A percentile compares a stretch with the other conserved stretches of the same genome.
Conservation (phyloP, 352 stramenopile species). For the Globisporangium paddicum region DNA sequence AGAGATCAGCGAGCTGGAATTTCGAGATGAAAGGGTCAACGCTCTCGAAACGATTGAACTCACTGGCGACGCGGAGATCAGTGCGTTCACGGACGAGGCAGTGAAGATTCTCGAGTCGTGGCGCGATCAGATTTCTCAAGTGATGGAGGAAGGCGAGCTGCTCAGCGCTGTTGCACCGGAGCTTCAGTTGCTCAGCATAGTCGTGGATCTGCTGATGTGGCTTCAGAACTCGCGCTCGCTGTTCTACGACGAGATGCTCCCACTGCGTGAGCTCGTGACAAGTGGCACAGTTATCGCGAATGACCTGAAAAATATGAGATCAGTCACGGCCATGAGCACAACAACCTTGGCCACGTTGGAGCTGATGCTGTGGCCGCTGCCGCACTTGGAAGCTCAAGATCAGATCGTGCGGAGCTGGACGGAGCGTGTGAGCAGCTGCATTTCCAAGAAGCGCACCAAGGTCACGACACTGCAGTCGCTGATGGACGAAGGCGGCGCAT, state of each 20-base stretch:
- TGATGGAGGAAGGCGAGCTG: slow-evolving; percentile 54
- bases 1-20: slow-evolving; percentile 55
- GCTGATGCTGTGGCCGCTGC: slow-evolving; percentile 67
- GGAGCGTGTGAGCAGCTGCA: slow-evolving; percentile 43
- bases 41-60: slow-evolving; percentile 58
- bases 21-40: slow-evolving; percentile 60
- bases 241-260: slow-evolving; percentile 75
- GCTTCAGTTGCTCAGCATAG: slow-evolving; percentile 33
- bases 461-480: slow-evolving; percentile 52
- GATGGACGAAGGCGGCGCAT: slow-evolving; percentile 45
- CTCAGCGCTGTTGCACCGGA: slow-evolving; percentile 69
- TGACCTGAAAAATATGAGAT: slow-evolving; percentile 23
- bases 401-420: slow-evolving; percentile 64
- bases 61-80: slow-evolving; percentile 22
- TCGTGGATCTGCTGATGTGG: slow-evolving; percentile 73
- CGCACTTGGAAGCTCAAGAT: slow-evolving; percentile 60
- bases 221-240: slow-evolving; percentile 68
- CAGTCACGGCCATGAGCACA: slow-evolving; percentile 17
- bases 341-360: slow-evolving; percentile 38
- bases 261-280: slow-evolving; percentile 53
- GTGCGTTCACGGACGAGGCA: slow-evolving; percentile 47
- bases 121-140: slow-evolving; percentile 53
- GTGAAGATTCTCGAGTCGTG: slow-evolving; percentile 68
- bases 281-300: slow-evolving; percentile 38
- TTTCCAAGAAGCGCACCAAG: slow-evolving; percentile 56